Conservation (phyloP, 306 rosid species). For the Prunus davidiana region DNA sequence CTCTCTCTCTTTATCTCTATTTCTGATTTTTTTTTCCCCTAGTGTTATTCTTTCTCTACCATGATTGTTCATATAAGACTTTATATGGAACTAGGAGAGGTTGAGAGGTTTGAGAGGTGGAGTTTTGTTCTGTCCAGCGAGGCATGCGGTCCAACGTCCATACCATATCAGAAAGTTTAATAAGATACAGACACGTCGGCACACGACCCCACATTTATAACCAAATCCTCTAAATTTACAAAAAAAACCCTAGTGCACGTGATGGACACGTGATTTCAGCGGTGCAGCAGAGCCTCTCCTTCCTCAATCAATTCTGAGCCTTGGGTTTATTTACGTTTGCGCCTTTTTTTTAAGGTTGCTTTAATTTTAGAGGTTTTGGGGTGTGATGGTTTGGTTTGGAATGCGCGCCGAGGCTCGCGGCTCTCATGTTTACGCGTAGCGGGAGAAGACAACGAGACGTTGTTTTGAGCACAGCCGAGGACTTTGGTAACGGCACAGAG, state of each 20-base stretch:
- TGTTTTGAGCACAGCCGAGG: too few species aligned
- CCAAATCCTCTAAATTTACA: neutral
- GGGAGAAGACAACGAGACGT: too few species aligned
- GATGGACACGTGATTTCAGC: neutral
- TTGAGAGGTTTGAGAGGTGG: neutral
- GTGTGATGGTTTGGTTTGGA: too few species aligned
- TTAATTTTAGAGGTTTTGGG: too few species aligned
- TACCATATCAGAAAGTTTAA: neutral
- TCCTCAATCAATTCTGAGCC: neutral
- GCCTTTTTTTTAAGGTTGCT: too few species aligned
- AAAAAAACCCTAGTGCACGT: neutral
- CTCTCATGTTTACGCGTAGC: too few species aligned
- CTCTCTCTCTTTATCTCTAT: neutral
- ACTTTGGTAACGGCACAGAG: too few species aligned
- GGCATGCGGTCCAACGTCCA: neutral
- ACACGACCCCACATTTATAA: neutral
- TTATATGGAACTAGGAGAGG: neutral
- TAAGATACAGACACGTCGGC: neutral
- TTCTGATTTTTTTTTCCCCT: neutral
- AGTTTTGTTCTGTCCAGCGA: neutral
- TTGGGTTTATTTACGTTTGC: neutral
- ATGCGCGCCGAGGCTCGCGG: too few species aligned
- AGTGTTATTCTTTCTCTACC: neutral
- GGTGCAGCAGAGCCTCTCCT: neutral
- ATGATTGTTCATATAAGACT: neutral